Evolutionary conservation across 2,329 filamentous ascomycete species (phyloP), one percentile per base, ranked within the genome.

Genomic region (Bipolaris victoriae): DNA sequence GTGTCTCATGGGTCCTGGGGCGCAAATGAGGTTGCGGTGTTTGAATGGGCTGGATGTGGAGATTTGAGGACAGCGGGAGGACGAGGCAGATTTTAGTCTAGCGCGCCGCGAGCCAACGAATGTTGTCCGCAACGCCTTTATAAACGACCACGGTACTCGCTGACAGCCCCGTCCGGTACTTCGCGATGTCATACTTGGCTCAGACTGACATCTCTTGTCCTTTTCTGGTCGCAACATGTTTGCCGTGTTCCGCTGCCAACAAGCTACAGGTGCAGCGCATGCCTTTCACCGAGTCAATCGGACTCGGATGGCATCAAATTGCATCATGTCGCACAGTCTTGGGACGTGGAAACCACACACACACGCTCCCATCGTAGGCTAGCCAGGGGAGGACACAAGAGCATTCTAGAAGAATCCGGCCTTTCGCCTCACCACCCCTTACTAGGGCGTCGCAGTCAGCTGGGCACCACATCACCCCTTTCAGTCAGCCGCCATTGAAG

Each of bases 21-120:
- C 62, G 63, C 62, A 66, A 46, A 65, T 63, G 62, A 58, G 49
- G 48, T 47, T 46, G 51, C 41, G 22, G 51, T 49, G 51, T 49
- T 49, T 58, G 40, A 51, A 33, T 37, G 52, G 60, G 55, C 50
- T 63, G 61, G 57, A 61, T 58, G 60, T 62, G 61, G 61, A 64
- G 62, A 64, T 70, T 62, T 54, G 55, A 62, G 57, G 61, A 58
- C 54, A 60, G 46, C 55, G 58, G 63, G 58, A 56, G 62, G 61
- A 63, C 60, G 61, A 62, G 65, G 61, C 57, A 59, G 57, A 65
- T 63, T 57, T 59, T 64, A 64, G 65, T 57, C 60, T 57, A 57
- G 54, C 35, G 49, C 55, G 49, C 55, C 40, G 52, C 51, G 31
- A 49, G 39, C 46, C 51, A 49, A 37, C 51, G 45, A 55, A 58